Evolutionary conservation across 2,329 filamentous ascomycete genomes (phyloP).

Genomic region (Hypoxylon sp.): DNA sequence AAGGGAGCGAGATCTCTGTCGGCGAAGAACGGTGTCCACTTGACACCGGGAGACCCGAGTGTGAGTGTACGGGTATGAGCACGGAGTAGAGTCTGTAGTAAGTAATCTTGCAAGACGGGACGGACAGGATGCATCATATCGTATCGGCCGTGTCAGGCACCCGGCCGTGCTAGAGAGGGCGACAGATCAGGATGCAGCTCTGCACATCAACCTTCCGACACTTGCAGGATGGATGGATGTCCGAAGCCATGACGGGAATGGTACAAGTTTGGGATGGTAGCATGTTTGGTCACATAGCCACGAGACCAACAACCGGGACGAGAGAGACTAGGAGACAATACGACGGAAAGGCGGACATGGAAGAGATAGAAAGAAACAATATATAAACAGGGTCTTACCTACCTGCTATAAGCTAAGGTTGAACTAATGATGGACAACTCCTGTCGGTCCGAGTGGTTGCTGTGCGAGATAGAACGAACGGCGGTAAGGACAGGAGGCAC

Average conservation of each 20-base stretch:
- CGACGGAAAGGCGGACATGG: constrained; percentile 14
- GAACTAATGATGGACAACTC: constrained; percentile 35
- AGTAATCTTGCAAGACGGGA: constrained; percentile 5
- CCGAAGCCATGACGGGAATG: constrained; percentile 22
- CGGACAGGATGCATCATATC: constrained; percentile 6
- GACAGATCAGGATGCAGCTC: constrained; percentile 37
- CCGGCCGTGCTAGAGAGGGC: constrained; percentile 27
- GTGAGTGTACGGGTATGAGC: constrained; percentile 24
- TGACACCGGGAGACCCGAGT: constrained; percentile 21
- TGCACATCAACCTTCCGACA: constrained; percentile 38
- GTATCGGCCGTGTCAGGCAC: constrained; percentile 1
- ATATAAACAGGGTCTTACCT: constrained; percentile 38
- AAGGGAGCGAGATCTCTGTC: constrained; percentile 20
- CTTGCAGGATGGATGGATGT: constrained; percentile 36
- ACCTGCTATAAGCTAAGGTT: constrained; percentile 31
- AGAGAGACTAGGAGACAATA: constrained; percentile 32
- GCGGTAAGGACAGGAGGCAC: constrained; percentile 25
- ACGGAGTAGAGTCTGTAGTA: constrained; percentile 11
- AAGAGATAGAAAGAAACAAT: constrained; percentile 15
- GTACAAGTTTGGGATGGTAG: constrained; percentile 15
- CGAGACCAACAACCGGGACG: constrained; percentile 7
- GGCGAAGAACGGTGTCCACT: constrained; percentile 28
- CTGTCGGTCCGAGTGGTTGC: constrained; percentile 32
- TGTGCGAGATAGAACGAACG: constrained; percentile 22
- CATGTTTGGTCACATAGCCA: constrained; percentile 20